Evolutionary conservation across 2,329 filamentous ascomycete genomes (phyloP), one percentile per base, ranked within the genome.

Genomic region (Colletotrichum lentis): DNA sequence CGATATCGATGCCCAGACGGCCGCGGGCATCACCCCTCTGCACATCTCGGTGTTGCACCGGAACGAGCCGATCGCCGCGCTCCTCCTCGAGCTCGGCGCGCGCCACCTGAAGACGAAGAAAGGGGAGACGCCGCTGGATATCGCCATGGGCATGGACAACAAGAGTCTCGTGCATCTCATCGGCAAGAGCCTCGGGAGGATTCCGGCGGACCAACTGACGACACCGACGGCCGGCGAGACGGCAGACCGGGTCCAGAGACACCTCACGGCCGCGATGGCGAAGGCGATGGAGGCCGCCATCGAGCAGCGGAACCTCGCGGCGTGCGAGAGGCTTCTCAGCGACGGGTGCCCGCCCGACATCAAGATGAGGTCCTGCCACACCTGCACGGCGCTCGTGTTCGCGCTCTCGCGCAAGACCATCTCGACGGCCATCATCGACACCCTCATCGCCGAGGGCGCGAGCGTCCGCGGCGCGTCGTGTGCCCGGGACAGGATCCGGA

Each of bases 51-150:
- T 64, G 5, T 1, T n/a, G 24, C 14, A 46, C 7, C 6, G 41
- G 2, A 46, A 53, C 18, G 46, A 54, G 24, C 3, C 24, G 7
- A 12, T 12, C 8, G 44, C 39, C 3, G 20, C 37, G 3, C 24
- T 64, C 3, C 47, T 64, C 3, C 62, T 64, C 14, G 54, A 64
- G n/a, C 14, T 64, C 6, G 56, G 62, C 3, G 62, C 55, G 16
- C 10, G 20, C 2, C 62, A 60, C 20, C 5, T 54, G 20, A 31
- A 24, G 6, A 46, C 20, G 10, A 47, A 18, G 1, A 35, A 31
- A 12, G 55, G 62, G 1, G 41, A 54, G 12, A 60, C 56, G 12
- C 55, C 62, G 11, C 41, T 64, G 27, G 62, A 64, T 16, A n/a
- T 64, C 3, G 47, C 62, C 3, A 7, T 60, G 2, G 18, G 10